These are phyloP conservation scores for Coleophoma eucalyptorum DNA, from an alignment of 2,329 filamentous ascomycete genomes.

Conservation along the genomic window DNA sequence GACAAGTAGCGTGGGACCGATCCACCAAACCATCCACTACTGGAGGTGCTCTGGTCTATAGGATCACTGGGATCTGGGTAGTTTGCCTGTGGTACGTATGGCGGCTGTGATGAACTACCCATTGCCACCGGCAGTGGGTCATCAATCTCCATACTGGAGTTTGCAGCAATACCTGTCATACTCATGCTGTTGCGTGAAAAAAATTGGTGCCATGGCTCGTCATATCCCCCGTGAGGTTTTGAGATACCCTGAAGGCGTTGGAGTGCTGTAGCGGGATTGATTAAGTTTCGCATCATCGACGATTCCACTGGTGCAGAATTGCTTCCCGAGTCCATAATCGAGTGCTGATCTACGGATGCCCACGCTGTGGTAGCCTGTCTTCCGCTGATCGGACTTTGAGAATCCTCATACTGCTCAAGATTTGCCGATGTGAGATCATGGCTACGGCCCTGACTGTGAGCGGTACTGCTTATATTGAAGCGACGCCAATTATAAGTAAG, in stretches of 20 bases:
- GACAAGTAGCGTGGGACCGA: too few relatives aligned
- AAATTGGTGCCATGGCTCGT: conserved; percentile 15
- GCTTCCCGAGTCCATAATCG: background rate
- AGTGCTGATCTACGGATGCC: background rate
- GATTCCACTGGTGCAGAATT: background rate
- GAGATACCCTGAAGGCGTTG: background rate
- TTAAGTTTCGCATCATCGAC: background rate
- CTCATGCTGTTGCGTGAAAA: background rate
- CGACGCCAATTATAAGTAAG: conserved; percentile 12
- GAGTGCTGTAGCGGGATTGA: background rate
- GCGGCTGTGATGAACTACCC: too few relatives aligned
- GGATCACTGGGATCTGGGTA: background rate
- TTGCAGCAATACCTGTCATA: too few relatives aligned
- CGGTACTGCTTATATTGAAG: background rate
- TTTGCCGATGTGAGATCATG: conserved; percentile 1
- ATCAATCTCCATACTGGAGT: too few relatives aligned
- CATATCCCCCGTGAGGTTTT: conserved; percentile 14
- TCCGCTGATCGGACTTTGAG: background rate
- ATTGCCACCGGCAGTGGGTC: too few relatives aligned
- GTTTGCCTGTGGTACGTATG: background rate
- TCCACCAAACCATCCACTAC: too few relatives aligned
- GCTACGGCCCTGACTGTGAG: background rate
- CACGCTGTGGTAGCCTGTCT: conserved; percentile 2
- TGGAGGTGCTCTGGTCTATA: too few relatives aligned
- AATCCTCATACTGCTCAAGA: conserved; percentile 5